Evolutionary conservation across 2,329 filamentous ascomycete species (phyloP), one percentile per base, ranked within the genome.

Genomic region (Diaporthe amygdali): DNA sequence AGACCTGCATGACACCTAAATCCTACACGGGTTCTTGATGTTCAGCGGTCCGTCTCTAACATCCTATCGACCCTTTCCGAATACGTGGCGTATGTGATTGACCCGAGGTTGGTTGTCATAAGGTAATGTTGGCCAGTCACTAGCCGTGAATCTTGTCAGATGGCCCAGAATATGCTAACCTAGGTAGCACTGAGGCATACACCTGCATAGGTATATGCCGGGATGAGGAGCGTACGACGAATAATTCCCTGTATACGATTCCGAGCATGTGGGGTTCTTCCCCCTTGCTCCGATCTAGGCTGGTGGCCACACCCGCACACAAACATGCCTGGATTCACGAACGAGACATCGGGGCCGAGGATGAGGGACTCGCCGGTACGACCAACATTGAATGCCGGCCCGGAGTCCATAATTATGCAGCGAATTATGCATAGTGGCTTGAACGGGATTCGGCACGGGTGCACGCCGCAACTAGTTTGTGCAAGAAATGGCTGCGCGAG

Each of bases 371-470:
- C n/a, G 7, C 59, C 37, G 44, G 37, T 3, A 49, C 12, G 10
- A 12, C 15, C n/a, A 49, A 25, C 15, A 27, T 15, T n/a, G 37
- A 25, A 37, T 64, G 44, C 44, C 44, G 41, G 59, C 8, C 59
- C 59, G 44, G 59, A 64, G n/a, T 15, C 27, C 44, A 49, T 27
- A 37, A 10, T 49, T 64, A 37, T 64, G 59, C 59, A 64, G 59
- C 59, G 59, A 49, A 9, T 64, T 64, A 37, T 64, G 59, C 59
- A n/a, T n/a, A 64, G 59, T 27, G 44, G 44, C 59, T 37, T 25
- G 59, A 34, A 7, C 27, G 59, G 59, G 14, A 37, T 63, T 63
- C 59, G 59, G 59, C 27, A 34, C 20, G 20, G 41, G 22, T 25
- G 59, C 41, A 25, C 20, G 22, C 59, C 59, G 41, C 14, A 15